These are phyloP conservation scores for Candida ulmi DNA, from an alignment of 805 yeast species.

Conservation along the genomic window DNA sequence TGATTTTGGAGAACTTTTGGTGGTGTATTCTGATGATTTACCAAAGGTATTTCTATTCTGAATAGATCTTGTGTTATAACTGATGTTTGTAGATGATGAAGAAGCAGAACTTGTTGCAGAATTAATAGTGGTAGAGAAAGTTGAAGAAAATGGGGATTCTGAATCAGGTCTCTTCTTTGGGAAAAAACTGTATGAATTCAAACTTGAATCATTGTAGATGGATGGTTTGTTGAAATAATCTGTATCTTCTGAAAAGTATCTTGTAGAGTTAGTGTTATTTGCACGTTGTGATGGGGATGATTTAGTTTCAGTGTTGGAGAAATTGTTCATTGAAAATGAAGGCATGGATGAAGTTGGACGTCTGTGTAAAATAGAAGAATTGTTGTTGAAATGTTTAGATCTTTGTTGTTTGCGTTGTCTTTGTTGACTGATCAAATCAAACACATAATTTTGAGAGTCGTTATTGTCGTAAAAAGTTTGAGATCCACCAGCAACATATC, in stretches of 20 bases:
- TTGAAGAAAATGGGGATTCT: slow-evolving; percentile 7
- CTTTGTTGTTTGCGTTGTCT: slow-evolving; percentile 3
- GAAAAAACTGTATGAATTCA: slow-evolving; percentile 7
- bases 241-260: slow-evolving; percentile 24
- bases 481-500: slow-evolving; percentile 27
- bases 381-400: neutral
- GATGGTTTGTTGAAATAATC: slow-evolving; percentile 19
- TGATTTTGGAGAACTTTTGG: neutral
- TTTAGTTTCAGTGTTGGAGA: slow-evolving; percentile 7
- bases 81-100: neutral
- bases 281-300: slow-evolving; percentile 7
- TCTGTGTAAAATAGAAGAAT: neutral
- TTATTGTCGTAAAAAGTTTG: slow-evolving; percentile 37
- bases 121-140: slow-evolving; percentile 3
- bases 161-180: slow-evolving; percentile 4
- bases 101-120: slow-evolving; percentile 2
- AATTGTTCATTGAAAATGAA: slow-evolving; percentile 6
- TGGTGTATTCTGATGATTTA: no score
- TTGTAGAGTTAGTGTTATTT: slow-evolving; percentile 14
- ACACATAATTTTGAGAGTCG: slow-evolving; percentile 29
- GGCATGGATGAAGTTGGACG: neutral
- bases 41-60: no score
- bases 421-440: slow-evolving; percentile 22
- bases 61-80: no score
- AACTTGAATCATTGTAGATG: slow-evolving; percentile 5